Percentiles rank a stretch among this genome's conserved stretches.
Evolutionary conservation across 208 protist species (phyloP).

Genomic region (Novymonas esmeraldas): DNA sequence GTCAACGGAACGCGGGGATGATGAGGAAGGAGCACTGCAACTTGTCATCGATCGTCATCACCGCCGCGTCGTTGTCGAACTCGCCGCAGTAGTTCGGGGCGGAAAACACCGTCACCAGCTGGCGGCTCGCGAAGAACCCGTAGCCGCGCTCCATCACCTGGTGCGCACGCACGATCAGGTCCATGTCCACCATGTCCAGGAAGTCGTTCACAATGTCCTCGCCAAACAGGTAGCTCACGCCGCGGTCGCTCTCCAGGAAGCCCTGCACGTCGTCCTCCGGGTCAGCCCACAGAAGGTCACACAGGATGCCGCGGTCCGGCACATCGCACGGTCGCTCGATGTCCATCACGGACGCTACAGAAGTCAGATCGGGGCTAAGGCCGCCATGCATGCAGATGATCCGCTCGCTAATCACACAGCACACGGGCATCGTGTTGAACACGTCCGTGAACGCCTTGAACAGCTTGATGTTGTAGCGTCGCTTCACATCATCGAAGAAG

Average conservation of each 20-base stretch:
- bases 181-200: no score
- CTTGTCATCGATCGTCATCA: constrained; percentile 96
- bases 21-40: constrained; percentile 97
- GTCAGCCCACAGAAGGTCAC: no score
- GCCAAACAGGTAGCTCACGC: constrained; percentile 97
- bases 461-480: constrained; percentile 94
- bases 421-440: constrained; percentile 99
- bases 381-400: constrained; percentile 99
- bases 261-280: no score
- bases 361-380: constrained; percentile 96
- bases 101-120: constrained; percentile 99
- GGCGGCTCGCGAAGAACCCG: constrained; percentile 98
- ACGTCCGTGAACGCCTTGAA: constrained; percentile 99
- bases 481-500: constrained; percentile 98
- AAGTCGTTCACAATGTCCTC: constrained; percentile 97
- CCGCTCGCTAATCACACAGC: constrained; percentile 96
- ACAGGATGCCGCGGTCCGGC: no score
- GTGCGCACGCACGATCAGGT: no score
- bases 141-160: constrained; percentile 98
- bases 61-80: constrained; percentile 98
- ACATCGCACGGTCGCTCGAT: constrained; percentile 97
- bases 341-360: constrained; percentile 91
- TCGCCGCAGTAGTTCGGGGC: no score
- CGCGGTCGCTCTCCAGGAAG: constrained; percentile 97
- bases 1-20: constrained; percentile 29